Conservation (phyloP, 2,329 filamentous ascomycete genomes). For the Monilinia fructicola region DNA sequence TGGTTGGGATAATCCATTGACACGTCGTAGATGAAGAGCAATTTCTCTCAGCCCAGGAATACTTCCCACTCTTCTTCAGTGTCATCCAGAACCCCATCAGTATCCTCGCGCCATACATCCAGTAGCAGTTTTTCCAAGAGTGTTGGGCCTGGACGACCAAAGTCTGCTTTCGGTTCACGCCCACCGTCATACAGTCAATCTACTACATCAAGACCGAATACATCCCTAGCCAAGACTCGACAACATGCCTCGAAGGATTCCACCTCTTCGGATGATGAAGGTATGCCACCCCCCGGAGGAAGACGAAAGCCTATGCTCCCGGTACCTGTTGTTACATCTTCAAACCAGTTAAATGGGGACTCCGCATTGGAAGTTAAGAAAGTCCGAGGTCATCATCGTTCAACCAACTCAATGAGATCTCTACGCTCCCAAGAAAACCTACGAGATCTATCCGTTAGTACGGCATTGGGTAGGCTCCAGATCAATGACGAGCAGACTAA, state of each 20-base stretch:
- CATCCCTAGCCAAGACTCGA: slow-evolving; percentile 43
- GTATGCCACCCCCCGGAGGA: slow-evolving; percentile 35
- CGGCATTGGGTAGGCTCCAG: slow-evolving; percentile 41
- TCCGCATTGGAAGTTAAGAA: slow-evolving; percentile 34
- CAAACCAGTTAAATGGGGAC: slow-evolving; percentile 29
- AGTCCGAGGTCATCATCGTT: slow-evolving; percentile 39
- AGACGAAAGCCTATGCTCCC: slow-evolving; percentile 54
- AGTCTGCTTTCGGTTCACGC: slow-evolving; percentile 43
- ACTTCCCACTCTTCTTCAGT: slow-evolving; percentile 44
- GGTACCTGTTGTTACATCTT: slow-evolving; percentile 39
- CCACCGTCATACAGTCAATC: slow-evolving; percentile 51
- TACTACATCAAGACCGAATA: slow-evolving; percentile 48
- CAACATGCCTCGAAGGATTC: slow-evolving; percentile 45
- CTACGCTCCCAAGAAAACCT: slow-evolving; percentile 28
- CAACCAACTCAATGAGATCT: slow-evolving; percentile 33
- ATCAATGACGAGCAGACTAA: slow-evolving; percentile 29
- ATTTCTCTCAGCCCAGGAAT: slow-evolving; percentile 26
- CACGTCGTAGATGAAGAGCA: slow-evolving; percentile 13
- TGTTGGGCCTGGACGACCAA: slow-evolving; percentile 54
- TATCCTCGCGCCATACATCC: slow-evolving; percentile 46
- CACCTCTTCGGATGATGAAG: slow-evolving; percentile 41
- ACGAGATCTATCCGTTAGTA: slow-evolving; percentile 44
- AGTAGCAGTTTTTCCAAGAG: slow-evolving; percentile 57
- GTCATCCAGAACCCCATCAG: slow-evolving; percentile 45
- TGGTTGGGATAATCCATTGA: background rate